A percentile compares a stretch with the other conserved stretches of the same genome.
Conservation (phyloP, 2,329 filamentous ascomycete genomes). For the Fusarium succisae region DNA sequence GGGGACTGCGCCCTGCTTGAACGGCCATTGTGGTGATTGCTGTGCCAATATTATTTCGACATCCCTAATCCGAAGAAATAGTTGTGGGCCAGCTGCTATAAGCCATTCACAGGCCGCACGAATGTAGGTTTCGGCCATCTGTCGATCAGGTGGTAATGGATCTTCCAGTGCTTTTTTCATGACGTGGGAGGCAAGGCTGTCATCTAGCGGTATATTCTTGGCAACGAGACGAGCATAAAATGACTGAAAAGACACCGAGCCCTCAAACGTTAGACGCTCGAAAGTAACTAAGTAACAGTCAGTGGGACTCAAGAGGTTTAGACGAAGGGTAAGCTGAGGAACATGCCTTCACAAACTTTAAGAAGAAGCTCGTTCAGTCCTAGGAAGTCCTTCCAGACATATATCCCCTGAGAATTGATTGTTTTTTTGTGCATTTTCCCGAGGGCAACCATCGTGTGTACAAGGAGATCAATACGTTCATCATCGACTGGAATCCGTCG, state of each 20-base stretch:
- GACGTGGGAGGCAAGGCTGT: conserved; percentile 45
- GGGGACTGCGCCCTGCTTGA: conserved; percentile 33
- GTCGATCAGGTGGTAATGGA: conserved; percentile 10
- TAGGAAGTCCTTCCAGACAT: neutral
- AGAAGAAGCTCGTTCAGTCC: neutral
- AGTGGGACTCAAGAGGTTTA: neutral
- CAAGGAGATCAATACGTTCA: neutral
- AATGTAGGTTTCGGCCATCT: conserved; percentile 34
- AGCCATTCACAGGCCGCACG: conserved; percentile 45
- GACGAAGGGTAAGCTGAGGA: neutral
- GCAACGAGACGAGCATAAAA: conserved; percentile 46
- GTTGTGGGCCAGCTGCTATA: conserved; percentile 40
- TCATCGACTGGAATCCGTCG: neutral
- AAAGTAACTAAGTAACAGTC: neutral
- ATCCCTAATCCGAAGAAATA: conserved; percentile 28
- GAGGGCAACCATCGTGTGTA: neutral
- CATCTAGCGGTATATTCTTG: conserved; percentile 32
- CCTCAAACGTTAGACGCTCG: neutral
- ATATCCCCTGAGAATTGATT: neutral
- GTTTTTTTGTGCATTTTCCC: neutral
- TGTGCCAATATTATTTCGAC: conserved; percentile 26
- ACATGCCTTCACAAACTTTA: neutral
- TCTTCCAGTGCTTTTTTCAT: conserved; percentile 46
- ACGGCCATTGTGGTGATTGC: conserved; percentile 13
- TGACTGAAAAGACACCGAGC: conserved; percentile 47